Evolutionary conservation across 2,329 filamentous ascomycete species (phyloP).

Genomic region (Myriangium duriaei): DNA sequence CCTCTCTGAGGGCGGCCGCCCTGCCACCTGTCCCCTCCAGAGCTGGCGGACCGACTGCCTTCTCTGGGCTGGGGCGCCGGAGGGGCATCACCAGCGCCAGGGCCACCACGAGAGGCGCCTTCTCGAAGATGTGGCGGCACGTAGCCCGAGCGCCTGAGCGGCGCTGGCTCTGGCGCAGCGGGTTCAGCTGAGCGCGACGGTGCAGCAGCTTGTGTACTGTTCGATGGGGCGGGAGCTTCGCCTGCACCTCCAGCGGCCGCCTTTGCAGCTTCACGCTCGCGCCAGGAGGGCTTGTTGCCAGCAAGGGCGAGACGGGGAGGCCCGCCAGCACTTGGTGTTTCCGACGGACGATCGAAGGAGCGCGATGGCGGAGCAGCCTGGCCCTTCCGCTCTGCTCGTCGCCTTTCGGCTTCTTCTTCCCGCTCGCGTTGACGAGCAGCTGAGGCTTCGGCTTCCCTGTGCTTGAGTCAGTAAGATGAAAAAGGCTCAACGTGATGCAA

Average conservation of each 20-base stretch:
- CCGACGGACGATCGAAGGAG: constrained; percentile 31
- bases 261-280: constrained; percentile 53
- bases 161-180: constrained; percentile 26
- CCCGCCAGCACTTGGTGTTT: constrained; percentile 32
- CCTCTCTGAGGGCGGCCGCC: constrained; percentile 11
- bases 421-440: constrained; percentile 59
- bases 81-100: constrained; percentile 18
- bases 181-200: constrained; percentile 23
- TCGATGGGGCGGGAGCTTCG: constrained; percentile 19
- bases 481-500: too few relatives aligned
- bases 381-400: constrained; percentile 50
- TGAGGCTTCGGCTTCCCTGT: constrained; percentile 49
- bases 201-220: constrained; percentile 20
- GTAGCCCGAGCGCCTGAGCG: constrained; percentile 30
- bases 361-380: constrained; percentile 26
- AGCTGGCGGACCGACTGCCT: constrained; percentile 15
- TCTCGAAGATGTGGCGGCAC: constrained; percentile 33
- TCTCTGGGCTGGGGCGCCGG: constrained; percentile 18
- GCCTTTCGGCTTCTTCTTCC: constrained; percentile 77
- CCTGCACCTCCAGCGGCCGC: constrained; percentile 22
- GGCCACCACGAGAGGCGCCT: constrained; percentile 19
- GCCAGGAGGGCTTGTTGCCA: constrained; percentile 55
- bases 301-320: constrained; percentile 51
- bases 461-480: constrained; percentile 29
- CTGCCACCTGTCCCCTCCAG: background rate